Evolutionary conservation across 83 land plant genomes (phyloP).

Genomic region (Thuja plicata): DNA sequence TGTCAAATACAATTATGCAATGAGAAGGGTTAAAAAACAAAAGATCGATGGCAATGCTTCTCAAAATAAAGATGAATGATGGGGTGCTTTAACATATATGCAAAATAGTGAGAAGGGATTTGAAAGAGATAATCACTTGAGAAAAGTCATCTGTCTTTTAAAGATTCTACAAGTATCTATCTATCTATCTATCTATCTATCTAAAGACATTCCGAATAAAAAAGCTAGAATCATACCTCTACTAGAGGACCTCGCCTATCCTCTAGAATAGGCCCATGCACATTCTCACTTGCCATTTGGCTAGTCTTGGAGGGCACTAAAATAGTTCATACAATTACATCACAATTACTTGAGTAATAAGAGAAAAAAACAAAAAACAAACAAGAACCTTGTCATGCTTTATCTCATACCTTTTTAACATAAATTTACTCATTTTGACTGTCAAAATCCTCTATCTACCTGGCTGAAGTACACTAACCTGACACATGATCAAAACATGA

Average conservation of each 20-base stretch:
- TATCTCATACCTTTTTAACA: neutral
- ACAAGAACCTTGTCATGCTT: neutral
- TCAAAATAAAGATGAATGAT: too few species aligned
- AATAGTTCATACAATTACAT: neutral
- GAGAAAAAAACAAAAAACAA: neutral
- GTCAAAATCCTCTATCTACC: neutral
- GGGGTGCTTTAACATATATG: too few species aligned
- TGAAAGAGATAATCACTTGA: too few species aligned
- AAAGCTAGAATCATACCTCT: constrained; percentile 4
- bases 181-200: too few species aligned
- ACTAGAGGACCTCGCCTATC: neutral
- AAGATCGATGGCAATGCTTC: too few species aligned
- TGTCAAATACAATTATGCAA: too few species aligned
- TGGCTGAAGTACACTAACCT: constrained; percentile 24
- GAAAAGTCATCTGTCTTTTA: too few species aligned
- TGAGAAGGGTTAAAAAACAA: too few species aligned
- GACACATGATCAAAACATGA: constrained; percentile 21
- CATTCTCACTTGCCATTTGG: constrained; percentile 11
- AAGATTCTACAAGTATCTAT: too few species aligned
- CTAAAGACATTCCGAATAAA: neutral
- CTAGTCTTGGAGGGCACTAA: neutral
- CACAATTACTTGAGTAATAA: neutral
- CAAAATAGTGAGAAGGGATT: too few species aligned
- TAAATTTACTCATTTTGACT: neutral
- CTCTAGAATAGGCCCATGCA: neutral